Conservation (phyloP, 2,329 filamentous ascomycete genomes). For the Paraconiothyrium brasiliense region DNA sequence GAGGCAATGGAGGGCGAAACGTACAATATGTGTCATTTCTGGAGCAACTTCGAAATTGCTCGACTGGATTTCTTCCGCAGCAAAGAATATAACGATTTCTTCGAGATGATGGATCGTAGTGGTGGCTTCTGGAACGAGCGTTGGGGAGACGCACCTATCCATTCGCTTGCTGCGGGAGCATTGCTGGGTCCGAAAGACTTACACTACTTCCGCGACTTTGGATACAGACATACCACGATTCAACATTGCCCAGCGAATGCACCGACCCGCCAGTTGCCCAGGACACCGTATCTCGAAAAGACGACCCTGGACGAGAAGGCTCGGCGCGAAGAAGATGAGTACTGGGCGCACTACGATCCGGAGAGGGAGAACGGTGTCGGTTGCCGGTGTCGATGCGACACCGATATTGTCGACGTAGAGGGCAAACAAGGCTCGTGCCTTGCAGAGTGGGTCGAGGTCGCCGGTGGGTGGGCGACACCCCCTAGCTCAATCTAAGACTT, state of each 20-base stretch:
- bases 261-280: slow-evolving; percentile 82
- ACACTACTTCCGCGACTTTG: slow-evolving; percentile 99
- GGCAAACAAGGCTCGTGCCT: slow-evolving; percentile 96
- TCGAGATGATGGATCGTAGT: slow-evolving; percentile 97
- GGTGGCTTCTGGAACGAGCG: slow-evolving; percentile 99
- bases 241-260: slow-evolving; percentile 98
- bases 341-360: slow-evolving; percentile 89
- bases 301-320: slow-evolving; percentile 84
- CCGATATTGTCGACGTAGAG: slow-evolving; percentile 96
- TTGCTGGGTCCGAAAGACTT: slow-evolving; percentile 84
- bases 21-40: slow-evolving; percentile 99
- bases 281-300: slow-evolving; percentile 81
- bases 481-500: slow-evolving; percentile 18
- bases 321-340: slow-evolving; percentile 90
- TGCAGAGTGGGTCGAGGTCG: slow-evolving; percentile 96
- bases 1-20: slow-evolving; percentile 97
- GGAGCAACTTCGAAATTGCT: slow-evolving; percentile 99
- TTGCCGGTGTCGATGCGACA: slow-evolving; percentile 95
- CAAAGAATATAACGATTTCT: slow-evolving; percentile 97
- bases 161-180: slow-evolving; percentile 92
- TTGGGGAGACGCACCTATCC: slow-evolving; percentile 99
- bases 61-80: slow-evolving; percentile 94
- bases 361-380: slow-evolving; percentile 96
- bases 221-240: slow-evolving; percentile 97
- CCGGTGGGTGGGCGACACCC: slow-evolving; percentile 85